A percentile compares a stretch with the other conserved stretches of the same genome.
Conservation (phyloP, 2,329 filamentous ascomycete genomes). For the Neurospora sp. region DNA sequence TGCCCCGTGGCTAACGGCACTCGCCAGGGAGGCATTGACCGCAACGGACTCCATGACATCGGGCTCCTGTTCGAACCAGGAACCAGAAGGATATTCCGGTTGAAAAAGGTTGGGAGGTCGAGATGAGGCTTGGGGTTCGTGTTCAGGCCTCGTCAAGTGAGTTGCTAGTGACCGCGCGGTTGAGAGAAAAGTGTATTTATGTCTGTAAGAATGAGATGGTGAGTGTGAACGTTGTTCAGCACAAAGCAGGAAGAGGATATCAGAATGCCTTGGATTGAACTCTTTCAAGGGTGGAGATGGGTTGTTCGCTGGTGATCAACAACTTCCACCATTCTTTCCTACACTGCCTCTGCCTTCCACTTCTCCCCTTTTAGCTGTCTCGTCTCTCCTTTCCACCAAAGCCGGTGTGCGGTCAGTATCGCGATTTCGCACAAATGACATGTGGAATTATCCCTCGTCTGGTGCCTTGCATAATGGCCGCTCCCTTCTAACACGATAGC, state of each 20-base stretch:
- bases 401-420: not conserved
- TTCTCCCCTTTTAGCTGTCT: not conserved
- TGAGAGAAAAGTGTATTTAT: not conserved
- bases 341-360: not conserved
- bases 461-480: not conserved
- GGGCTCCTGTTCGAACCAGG: not conserved
- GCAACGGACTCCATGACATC: not conserved
- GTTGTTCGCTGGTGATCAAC: too few relatives aligned
- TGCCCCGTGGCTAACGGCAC: not conserved
- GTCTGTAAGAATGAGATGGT: too few relatives aligned
- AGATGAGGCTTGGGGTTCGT: too few relatives aligned
- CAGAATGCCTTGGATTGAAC: not conserved
- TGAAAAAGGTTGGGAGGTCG: not conserved
- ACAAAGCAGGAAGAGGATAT: not conserved
- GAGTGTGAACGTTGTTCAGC: not conserved
- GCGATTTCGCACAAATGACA: not conserved
- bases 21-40: not conserved
- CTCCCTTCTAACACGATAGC: not conserved
- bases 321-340: too few relatives aligned
- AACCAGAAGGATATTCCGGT: not conserved
- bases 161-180: too few relatives aligned
- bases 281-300: too few relatives aligned
- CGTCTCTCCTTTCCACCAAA: not conserved
- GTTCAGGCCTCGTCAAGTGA: too few relatives aligned
- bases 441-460: not conserved